phyloP scores from a whole-genome alignment of 345 rosid genomes.

The Bretschneidera sinensis region DNA sequence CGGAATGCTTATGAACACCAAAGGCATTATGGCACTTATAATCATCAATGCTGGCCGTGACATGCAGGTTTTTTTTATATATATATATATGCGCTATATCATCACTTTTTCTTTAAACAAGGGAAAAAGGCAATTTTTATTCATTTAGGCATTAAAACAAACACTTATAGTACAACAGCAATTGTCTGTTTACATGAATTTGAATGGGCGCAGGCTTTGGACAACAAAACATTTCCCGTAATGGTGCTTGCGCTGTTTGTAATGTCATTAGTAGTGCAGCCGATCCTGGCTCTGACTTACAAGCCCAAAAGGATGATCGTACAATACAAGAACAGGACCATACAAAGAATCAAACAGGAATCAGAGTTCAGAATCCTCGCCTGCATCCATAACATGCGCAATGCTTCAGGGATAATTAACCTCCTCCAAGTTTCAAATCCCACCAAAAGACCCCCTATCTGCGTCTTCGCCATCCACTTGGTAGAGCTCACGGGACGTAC shows the following conservation, averaged over 20 bases:
- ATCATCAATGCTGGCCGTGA: constrained; percentile 46
- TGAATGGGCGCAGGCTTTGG: constrained; percentile 29
- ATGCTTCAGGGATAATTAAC: constrained; percentile 33
- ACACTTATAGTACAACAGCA: too few relatives aligned
- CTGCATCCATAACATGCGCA: constrained; percentile 30
- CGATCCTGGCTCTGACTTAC: constrained; percentile 25
- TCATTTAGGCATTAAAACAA: too few relatives aligned
- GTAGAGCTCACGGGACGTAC: constrained; percentile 49
- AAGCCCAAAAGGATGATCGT: constrained; percentile 20
- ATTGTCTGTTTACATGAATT: too few relatives aligned
- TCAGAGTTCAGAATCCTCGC: constrained; percentile 36
- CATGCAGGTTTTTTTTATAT: constrained; percentile 21
- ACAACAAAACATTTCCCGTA: constrained; percentile 29
- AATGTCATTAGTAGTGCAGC: constrained; percentile 44
- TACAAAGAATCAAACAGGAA: constrained; percentile 28
- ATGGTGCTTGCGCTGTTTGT: constrained; percentile 29
- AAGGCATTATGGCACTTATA: constrained; percentile 53
- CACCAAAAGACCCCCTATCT: constrained; percentile 33
- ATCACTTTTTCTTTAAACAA: too few relatives aligned
- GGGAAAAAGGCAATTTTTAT: too few relatives aligned
- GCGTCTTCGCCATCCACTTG: constrained; percentile 42
- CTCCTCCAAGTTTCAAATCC: constrained; percentile 43
- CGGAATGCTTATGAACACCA: constrained; percentile 64
- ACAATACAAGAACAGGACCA: constrained; percentile 34
- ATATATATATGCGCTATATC: too few relatives aligned